Base-by-base conservation (phyloP, 1,284 basidiomycete species). In the Naganishia sp. region DNA sequence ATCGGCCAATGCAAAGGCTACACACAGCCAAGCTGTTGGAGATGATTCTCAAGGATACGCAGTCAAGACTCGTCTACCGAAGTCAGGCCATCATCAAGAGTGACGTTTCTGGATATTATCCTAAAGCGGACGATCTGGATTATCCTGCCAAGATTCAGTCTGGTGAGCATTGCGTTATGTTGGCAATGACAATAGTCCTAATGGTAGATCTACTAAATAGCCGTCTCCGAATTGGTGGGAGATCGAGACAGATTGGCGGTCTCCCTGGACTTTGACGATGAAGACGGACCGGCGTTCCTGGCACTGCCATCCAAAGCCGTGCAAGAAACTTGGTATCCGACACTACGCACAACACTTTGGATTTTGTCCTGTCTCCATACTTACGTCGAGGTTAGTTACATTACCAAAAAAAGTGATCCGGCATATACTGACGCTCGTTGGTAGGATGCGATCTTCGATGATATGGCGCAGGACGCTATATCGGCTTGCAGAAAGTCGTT, bases 31-130 rank as follows among this genome's bases (percentile, higher is more conserved):
- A 88, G 61, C 81, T 96, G 6, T 80, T 96, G 47, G 85, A 90
- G 74, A 92, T 93, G 85, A 88, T 96, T 1, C 79, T 95, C 25
- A 92, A 95, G 77, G 94, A 96, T 74, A 92, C 92, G 1, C 94
- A 96, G 81, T 96, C 94, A 6, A 82, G 92, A 61, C 79, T 96
- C 58, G 92, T 96, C 71, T 96, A 96, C 83, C 89, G 94, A 74
- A 93, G 93, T 9, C 93, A 96, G 78, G 85, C 90, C 0, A 84
- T 95, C 55, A 87, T 96, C 52, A 90, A 94, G 74, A 84, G 85
- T 35, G 93, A 96, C 57, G 91, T 96, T 49, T 82, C 88, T 72
- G 87, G 90, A 74, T 95, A 89, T 77, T 83, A 83, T 0, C 87
- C 91, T 0, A 89, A 86, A 70, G 73, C 75, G 1, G 79, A 84